Conservation (phyloP, 2,329 filamentous ascomycete species). For the Talaromyces sp. region DNA sequence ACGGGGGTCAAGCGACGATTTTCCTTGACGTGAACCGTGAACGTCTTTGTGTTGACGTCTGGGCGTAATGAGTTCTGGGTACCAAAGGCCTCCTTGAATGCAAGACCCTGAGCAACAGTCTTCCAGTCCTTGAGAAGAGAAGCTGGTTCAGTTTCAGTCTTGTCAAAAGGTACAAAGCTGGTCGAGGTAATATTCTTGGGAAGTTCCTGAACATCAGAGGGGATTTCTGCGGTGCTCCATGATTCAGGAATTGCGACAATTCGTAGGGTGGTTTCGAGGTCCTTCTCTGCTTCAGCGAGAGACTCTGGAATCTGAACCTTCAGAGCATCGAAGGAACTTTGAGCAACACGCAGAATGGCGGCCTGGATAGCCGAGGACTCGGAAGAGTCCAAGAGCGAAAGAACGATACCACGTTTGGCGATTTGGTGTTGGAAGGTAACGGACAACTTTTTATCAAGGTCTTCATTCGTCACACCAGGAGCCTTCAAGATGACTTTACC, state of each 20-base stretch:
- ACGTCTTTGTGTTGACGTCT: constrained; percentile 79
- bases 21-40: constrained; percentile 85
- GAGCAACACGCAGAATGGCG: constrained; percentile 74
- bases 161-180: constrained; percentile 77
- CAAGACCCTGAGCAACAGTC: constrained; percentile 75
- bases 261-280: constrained; percentile 64
- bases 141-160: constrained; percentile 64
- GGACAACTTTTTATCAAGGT: constrained; percentile 80
- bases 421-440: constrained; percentile 65
- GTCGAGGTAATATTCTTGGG: constrained; percentile 64
- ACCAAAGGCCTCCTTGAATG: constrained; percentile 90
- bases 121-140: constrained; percentile 71
- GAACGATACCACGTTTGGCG: constrained; percentile 61
- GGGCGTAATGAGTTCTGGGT: constrained; percentile 71
- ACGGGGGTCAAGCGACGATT: constrained; percentile 84
- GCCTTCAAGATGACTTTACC: constrained; percentile 72
- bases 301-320: constrained; percentile 62
- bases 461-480: constrained; percentile 76
- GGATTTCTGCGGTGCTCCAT: constrained; percentile 67
- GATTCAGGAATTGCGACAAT: constrained; percentile 68
- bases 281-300: constrained; percentile 55
- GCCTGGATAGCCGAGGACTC: constrained; percentile 69
- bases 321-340: constrained; percentile 59
- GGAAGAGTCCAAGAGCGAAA: constrained; percentile 71
- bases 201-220: constrained; percentile 40